Base-by-base conservation (phyloP, 2,329 filamentous ascomycete genomes). In the Botrytis pseudocinerea region DNA sequence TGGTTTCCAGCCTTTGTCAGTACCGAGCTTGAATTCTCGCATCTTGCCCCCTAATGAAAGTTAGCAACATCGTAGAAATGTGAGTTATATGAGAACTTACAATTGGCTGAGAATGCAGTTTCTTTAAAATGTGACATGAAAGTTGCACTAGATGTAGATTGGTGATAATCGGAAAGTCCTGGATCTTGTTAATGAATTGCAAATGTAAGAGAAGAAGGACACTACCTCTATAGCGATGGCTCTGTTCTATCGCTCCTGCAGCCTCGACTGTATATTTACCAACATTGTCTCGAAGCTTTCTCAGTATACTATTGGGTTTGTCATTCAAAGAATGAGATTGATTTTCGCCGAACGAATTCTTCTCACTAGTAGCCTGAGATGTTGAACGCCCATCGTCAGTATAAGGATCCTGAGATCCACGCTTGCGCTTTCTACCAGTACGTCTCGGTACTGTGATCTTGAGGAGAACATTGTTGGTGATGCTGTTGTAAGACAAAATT, bases 101-200 rank as follows among this genome's bases (percentile, higher is more conserved):
- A 90, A 76, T 93, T 87, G 75, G 92, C 90, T 2, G 91, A 88
- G 10, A 96, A 83, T 40, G 97, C 85, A 71, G 91, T 88, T 4
- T 94, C 86, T 70, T 89, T 87, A 73, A 98, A 90, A 74, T 90
- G 89, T 46, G 87, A 86, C 78, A 94, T 89, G 81, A 97, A 93
- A 0, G 87, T 84, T 63, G 91, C 91, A 51, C 88, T 86, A 22
- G 86, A 86, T 69, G 92, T 90, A 35, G 93, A 90, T 82, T 91
- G 95, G 79, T 97, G 93, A 79, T 97, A 97, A 82, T 98, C 95
- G 14, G 94, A 91, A 76, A 97, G 86, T 46, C 88, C 89, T 89
- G 40, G n/a, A 71, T 46, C 73, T 40, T 35, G 51, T 75, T 32
- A 74, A 54, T 25, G 46, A 18, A 57, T 51, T 46, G 10, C 12